Evolutionary conservation across 306 rosid species (phyloP), one percentile per base, ranked within the genome.

Genomic region (Gynostemma pentaphyllum): DNA sequence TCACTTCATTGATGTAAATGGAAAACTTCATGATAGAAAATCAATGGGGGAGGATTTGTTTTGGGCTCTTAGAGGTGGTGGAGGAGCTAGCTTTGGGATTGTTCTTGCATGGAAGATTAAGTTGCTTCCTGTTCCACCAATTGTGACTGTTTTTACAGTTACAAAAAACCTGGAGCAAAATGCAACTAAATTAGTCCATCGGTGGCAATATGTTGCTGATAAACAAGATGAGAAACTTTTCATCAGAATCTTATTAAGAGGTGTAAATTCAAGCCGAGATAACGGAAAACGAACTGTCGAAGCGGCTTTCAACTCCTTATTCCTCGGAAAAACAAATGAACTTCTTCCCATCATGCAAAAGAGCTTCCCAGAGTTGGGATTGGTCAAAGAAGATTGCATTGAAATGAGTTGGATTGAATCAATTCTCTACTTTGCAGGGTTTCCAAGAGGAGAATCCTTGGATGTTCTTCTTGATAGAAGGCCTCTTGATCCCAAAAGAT

Each of bases 321-420:
- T 45, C 45, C 65, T 68, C 1, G 78, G 78, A 45, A 26, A 24
- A 34, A 21, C 13, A 2, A 49, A 73, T 15, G 22, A 57, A 7
- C 73, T 73, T 19, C 16, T 73, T 23, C 45, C 69, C 4, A 30
- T 68, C 45, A 60, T 73, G 62, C 64, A 61, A 27, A 7, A 49
- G 1, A 50, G 36, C 41, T 68, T 73, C 36, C 62, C 72, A 1
- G 73, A 67, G 41, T 12, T 73, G n/a, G 73, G 69, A 6, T 12
- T 67, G 30, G 9, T 12, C 24, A 16, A 28, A 1, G 45, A 60
- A 19, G 45, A 67, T 9, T 67, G 77, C 45, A 36, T 1, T 0
- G 57, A 67, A 51, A 67, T 41, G 73, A 73, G 77, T 2, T 73
- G 77, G 77, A 73, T 73, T 30, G 41, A 73, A 41, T 72, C 72